These are phyloP conservation scores for Casaregolazyma suthepensis DNA, from an alignment of 1,139 yeast species.

Conservation along the genomic window DNA sequence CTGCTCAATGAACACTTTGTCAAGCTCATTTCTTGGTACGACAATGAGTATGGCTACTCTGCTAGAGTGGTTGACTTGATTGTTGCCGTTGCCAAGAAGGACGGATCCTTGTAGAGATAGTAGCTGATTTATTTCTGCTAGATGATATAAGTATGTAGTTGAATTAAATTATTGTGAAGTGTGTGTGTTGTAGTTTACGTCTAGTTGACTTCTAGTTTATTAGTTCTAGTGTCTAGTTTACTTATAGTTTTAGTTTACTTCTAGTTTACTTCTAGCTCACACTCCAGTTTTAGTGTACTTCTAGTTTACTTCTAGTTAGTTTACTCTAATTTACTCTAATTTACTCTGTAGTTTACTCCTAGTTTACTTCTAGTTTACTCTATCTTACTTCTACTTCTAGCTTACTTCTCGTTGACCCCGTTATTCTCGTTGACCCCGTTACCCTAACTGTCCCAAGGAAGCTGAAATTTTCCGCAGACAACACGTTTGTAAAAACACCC, in stretches of 20 bases:
- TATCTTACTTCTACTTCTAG: too few species aligned
- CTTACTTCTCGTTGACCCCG: too few species aligned
- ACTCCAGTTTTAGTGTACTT: too few species aligned
- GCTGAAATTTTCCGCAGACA: neutral
- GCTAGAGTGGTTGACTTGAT: slow-evolving; percentile 85
- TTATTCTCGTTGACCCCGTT: too few species aligned
- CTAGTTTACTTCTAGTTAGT: too few species aligned
- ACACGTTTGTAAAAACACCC: neutral
- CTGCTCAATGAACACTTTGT: slow-evolving; percentile 75
- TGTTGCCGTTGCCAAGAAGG: slow-evolving; percentile 56
- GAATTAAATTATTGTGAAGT: neutral
- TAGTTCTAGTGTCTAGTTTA: too few species aligned
- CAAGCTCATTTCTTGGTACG: slow-evolving; percentile 86
- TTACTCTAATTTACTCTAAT: too few species aligned
- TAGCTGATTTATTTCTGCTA: neutral
- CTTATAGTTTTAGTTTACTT: too few species aligned
- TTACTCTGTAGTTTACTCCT: too few species aligned
- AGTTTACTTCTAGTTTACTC: too few species aligned
- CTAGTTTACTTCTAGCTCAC: too few species aligned
- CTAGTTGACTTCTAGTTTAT: too few species aligned
- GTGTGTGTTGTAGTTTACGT: neutral
- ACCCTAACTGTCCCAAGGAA: neutral
- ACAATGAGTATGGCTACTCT: slow-evolving; percentile 88
- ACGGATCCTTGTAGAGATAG: slow-evolving; percentile 25
- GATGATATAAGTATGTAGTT: neutral